Conservation (phyloP, 2,329 filamentous ascomycete genomes). For the Cytospora schulzeri region DNA sequence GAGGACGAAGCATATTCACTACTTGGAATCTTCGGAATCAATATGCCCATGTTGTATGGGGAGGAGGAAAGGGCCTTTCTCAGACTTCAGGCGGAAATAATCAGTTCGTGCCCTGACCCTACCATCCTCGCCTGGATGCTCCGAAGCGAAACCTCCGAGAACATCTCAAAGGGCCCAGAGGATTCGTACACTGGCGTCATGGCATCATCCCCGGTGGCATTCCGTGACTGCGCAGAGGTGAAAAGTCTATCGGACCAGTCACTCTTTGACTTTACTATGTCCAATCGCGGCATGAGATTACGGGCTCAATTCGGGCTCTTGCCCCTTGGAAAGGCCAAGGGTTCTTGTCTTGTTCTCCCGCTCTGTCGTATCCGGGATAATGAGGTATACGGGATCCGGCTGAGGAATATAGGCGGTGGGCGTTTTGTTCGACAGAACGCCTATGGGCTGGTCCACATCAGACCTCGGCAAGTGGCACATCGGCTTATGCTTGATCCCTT, state of each 20-base stretch:
- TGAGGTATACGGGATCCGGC: background rate
- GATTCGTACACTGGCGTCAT: slow-evolving; percentile 12
- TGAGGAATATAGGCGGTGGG: slow-evolving; percentile 4
- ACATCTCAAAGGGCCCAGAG: too few species aligned
- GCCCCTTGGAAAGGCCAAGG: background rate
- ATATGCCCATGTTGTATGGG: slow-evolving; percentile 25
- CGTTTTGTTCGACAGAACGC: slow-evolving; percentile 19
- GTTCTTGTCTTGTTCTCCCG: slow-evolving; percentile 7
- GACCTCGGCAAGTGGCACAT: background rate
- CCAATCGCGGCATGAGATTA: slow-evolving; percentile 20
- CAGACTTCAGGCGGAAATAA: slow-evolving; percentile 23
- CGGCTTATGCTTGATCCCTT: slow-evolving; percentile 14
- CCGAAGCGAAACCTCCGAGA: background rate
- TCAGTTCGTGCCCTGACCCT: slow-evolving; percentile 12
- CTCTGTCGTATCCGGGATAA: slow-evolving; percentile 1
- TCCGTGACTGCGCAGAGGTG: background rate
- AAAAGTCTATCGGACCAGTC: background rate
- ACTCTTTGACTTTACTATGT: slow-evolving; percentile 16
- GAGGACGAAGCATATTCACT: slow-evolving; percentile 24
- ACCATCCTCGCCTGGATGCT: slow-evolving; percentile 20
- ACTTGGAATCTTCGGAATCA: slow-evolving; percentile 19
- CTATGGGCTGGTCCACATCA: background rate
- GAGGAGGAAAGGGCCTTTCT: slow-evolving; percentile 24
- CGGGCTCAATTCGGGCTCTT: slow-evolving; percentile 10
- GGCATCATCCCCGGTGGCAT: slow-evolving; percentile 8